phyloP scores from a whole-genome alignment of 768 basidiomycete species.

The Strobilomyces confusus region DNA sequence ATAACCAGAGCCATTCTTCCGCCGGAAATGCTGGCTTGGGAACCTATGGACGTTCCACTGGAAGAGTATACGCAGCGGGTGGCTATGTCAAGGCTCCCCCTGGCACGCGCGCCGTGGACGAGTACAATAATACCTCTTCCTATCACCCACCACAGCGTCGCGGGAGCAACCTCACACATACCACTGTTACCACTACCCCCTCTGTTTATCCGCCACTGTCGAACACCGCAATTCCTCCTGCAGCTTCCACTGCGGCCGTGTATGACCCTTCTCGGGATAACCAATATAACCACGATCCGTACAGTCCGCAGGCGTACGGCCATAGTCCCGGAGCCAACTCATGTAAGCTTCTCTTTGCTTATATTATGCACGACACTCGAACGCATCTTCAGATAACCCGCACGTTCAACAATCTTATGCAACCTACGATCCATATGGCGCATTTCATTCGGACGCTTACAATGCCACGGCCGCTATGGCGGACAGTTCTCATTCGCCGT shows the following conservation, averaged over 20 bases:
- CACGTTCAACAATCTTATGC: conserved; percentile 47
- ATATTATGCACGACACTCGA: background rate
- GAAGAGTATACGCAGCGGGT: conserved; percentile 37
- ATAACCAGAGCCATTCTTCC: conserved; percentile 25
- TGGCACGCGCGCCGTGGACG: conserved; percentile 71
- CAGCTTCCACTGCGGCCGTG: conserved; percentile 7
- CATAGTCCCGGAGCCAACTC: conserved; percentile 51
- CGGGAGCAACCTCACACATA: conserved; percentile 36
- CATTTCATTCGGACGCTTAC: conserved; percentile 40
- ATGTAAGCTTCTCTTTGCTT: conserved; percentile 39
- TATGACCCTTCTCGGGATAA: conserved; percentile 20
- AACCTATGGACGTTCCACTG: conserved; percentile 31
- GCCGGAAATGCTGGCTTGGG: conserved; percentile 22
- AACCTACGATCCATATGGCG: conserved; percentile 49
- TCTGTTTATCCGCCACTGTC: conserved; percentile 34
- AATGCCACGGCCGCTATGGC: conserved; percentile 27
- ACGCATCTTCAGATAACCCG: conserved; percentile 46
- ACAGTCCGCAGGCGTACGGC: conserved; percentile 40
- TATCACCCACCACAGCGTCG: conserved; percentile 45
- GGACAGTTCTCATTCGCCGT: conserved; percentile 13
- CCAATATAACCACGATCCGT: conserved; percentile 28
- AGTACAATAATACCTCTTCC: conserved; percentile 56
- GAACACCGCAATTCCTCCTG: conserved; percentile 18
- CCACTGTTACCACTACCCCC: conserved; percentile 39
- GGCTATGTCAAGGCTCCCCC: conserved; percentile 64